Base-by-base conservation (phyloP, 2,329 filamentous ascomycete species). In the Penicillium brevicompactum region DNA sequence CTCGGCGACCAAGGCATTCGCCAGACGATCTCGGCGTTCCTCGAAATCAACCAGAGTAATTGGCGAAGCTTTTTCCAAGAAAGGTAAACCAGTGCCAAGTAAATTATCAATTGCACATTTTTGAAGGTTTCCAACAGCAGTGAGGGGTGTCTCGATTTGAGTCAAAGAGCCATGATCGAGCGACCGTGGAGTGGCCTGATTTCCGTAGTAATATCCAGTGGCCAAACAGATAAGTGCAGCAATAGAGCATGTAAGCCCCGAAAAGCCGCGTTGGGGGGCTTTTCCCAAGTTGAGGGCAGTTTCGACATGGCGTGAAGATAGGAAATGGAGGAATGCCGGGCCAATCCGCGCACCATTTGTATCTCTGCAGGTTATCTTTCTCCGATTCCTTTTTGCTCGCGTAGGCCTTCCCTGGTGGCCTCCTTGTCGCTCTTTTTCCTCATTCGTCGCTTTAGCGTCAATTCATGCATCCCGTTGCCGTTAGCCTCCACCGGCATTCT, bases 71-170 rank as follows among this genome's bases (percentile, higher is more conserved):
- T 75, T 74, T 30, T 57, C 40, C 13, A 66, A 31, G 27, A 66
- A 65, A 4, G 55, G 55, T 16, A 62, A 31, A 1, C 58, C 61
- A 1, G 64, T 66, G 1, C 54, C 49, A 16, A 77, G 76, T 11
- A 84, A 69, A 44, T 80, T 84, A 34, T 76, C 61, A 53, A 84
- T 82, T 13, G 84, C 78, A 65, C 84, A 88, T 69, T 76, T 61
- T 40, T 77, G 73, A 58, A 82, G 21, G 13, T 45, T 21, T 11
- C 4, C 18, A 2, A 21, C 38, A n/a, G 37, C 6, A 8, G 11
- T 5, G 13, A n/a, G n/a, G 10, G n/a, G 37, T 9, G n/a, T 5
- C 18, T 41, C 16, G 8, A 21, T 9, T 22, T 40, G 37, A 16
- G 10, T 9, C 18, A 41, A 21, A 41, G 38, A 11, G 38, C 18